A percentile compares a stretch with the other conserved stretches of the same genome.
These are phyloP conservation scores for Platismatia glauca DNA, from an alignment of 495 filamentous ascomycete genomes.

Conservation along the genomic window DNA sequence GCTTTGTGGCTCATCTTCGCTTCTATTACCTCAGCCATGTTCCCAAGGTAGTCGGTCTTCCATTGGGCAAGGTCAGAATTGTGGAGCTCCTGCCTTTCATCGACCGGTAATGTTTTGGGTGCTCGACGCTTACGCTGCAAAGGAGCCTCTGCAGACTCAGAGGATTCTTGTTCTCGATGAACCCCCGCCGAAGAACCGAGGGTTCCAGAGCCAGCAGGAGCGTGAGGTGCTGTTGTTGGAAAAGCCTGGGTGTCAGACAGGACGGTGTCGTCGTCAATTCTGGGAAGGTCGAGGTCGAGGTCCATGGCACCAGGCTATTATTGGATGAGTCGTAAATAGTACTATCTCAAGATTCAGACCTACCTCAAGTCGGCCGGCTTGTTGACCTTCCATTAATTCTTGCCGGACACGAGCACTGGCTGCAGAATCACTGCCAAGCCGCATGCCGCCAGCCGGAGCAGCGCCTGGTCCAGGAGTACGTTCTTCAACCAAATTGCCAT, in stretches of 20 bases:
- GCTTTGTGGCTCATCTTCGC: conserved; percentile 37
- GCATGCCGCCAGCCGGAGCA: conserved; percentile 13
- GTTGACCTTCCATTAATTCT: conserved; percentile 34
- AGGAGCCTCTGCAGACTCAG: conserved; percentile 21
- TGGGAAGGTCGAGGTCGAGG: conserved; percentile 34
- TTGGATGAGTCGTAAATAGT: not conserved
- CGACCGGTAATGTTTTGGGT: conserved; percentile 26
- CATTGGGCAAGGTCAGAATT: conserved; percentile 49
- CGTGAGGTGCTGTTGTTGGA: conserved; percentile 15
- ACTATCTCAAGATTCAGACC: conserved; percentile 19
- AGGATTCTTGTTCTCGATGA: conserved; percentile 23
- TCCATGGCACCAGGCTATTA: conserved; percentile 35
- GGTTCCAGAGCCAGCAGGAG: conserved; percentile 13
- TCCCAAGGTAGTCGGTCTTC: conserved; percentile 49
- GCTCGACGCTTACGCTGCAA: conserved; percentile 16
- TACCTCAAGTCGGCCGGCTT: conserved; percentile 22
- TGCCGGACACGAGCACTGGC: conserved; percentile 31
- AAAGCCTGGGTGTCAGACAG: conserved; percentile 30
- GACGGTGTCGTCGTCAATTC: conserved; percentile 26
- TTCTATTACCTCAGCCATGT: conserved; percentile 40
- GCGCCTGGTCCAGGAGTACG: conserved; percentile 8
- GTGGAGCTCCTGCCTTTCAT: conserved; percentile 40
- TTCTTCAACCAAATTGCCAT: conserved; percentile 48
- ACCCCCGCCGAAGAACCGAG: conserved; percentile 15
- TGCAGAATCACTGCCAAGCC: conserved; percentile 35